Conservation (phyloP, 2,329 filamentous ascomycete species). For the Botrytis elliptica region DNA sequence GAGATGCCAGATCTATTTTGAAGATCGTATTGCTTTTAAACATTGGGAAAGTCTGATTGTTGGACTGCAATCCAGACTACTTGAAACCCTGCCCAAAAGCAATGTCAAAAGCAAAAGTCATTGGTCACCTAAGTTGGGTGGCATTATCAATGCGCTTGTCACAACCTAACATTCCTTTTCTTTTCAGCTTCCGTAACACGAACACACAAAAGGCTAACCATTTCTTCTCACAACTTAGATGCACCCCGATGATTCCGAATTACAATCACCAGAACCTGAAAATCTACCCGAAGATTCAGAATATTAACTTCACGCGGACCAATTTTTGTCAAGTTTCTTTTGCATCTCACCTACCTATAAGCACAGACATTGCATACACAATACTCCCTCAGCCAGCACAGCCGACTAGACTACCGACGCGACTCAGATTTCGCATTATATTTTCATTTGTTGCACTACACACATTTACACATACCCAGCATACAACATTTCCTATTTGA, state of each 20-base stretch:
- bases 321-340: background rate
- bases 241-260: constrained; percentile 12
- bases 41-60: background rate
- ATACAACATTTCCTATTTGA: background rate
- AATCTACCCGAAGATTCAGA: background rate
- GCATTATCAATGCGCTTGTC: background rate
- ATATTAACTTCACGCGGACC: constrained; percentile 2
- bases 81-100: background rate
- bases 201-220: constrained; percentile 1
- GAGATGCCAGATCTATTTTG: background rate
- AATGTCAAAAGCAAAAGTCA: background rate
- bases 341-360: background rate
- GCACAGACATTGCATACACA: background rate
- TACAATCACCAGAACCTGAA: constrained; percentile 9
- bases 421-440: background rate
- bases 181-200: background rate
- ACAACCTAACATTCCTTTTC: background rate
- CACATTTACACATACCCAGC: background rate
- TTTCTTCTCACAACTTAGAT: background rate
- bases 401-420: background rate
- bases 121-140: background rate
- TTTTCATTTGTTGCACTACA: background rate
- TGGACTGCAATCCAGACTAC: background rate
- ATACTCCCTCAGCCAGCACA: background rate
- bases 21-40: background rate